Conservation (phyloP, 2,329 filamentous ascomycete species). For the Cadophora luteo-olivacea region DNA sequence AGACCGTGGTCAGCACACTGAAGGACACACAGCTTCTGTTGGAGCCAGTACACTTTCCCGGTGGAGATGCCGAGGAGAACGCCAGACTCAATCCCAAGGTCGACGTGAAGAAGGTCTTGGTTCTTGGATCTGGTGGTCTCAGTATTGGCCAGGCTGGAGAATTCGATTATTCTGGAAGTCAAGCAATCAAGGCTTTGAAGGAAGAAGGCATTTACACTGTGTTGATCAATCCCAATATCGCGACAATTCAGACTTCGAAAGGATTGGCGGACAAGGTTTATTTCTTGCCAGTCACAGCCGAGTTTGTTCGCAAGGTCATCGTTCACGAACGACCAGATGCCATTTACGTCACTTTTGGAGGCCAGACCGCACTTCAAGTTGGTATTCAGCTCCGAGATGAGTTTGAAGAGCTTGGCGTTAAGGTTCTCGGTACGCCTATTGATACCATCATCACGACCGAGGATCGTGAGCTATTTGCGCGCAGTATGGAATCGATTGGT, state of each 20-base stretch:
- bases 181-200: slow-evolving; percentile 98
- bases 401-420: slow-evolving; percentile 89
- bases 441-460: slow-evolving; percentile 99
- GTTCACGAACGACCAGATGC: slow-evolving; percentile 92
- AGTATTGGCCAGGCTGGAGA: slow-evolving; percentile 98
- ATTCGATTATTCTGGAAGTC: slow-evolving; percentile 98
- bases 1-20: slow-evolving; percentile 77
- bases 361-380: slow-evolving; percentile 94
- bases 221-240: slow-evolving; percentile 98
- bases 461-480: slow-evolving; percentile 94
- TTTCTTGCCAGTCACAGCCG: slow-evolving; percentile 94
- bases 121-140: slow-evolving; percentile 92
- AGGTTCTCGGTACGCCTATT: slow-evolving; percentile 94
- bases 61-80: slow-evolving; percentile 82
- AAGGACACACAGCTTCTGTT: slow-evolving; percentile 70
- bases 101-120: slow-evolving; percentile 89
- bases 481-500: slow-evolving; percentile 97
- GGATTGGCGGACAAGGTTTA: slow-evolving; percentile 98
- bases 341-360: slow-evolving; percentile 97
- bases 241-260: slow-evolving; percentile 98
- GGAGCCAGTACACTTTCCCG: slow-evolving; percentile 84
- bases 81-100: slow-evolving; percentile 78
- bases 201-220: slow-evolving; percentile 98
- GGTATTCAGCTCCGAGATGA: slow-evolving; percentile 98
- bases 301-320: slow-evolving; percentile 98